Percentiles rank a stretch among this genome's conserved stretches.
Conservation (phyloP, 805 yeast species). For the Lachancea kluyveri region DNA sequence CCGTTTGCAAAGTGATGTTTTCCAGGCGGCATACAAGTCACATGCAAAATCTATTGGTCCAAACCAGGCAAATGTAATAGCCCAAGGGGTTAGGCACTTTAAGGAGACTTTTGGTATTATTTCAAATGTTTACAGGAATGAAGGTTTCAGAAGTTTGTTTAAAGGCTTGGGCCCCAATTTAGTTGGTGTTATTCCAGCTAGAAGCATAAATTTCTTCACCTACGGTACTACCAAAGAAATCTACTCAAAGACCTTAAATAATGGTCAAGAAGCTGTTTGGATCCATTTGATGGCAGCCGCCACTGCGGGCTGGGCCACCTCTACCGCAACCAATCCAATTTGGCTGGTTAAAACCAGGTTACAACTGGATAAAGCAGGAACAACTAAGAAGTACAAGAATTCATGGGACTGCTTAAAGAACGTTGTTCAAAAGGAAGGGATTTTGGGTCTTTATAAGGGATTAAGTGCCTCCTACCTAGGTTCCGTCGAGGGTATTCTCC, state of each 20-base stretch:
- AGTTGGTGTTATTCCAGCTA: constrained; percentile 96
- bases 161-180: constrained; percentile 95
- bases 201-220: constrained; percentile 93
- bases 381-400: constrained; percentile 60
- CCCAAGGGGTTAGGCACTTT: constrained; percentile 63
- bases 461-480: constrained; percentile 91
- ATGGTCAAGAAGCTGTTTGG: constrained; percentile 75
- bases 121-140: constrained; percentile 57
- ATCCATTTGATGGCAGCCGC: constrained; percentile 84
- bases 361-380: constrained; percentile 76
- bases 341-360: constrained; percentile 95
- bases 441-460: constrained; percentile 80
- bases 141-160: constrained; percentile 83
- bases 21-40: constrained; percentile 46
- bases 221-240: constrained; percentile 89
- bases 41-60: constrained; percentile 7
- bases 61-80: constrained; percentile 27
- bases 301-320: constrained; percentile 87
- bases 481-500: constrained; percentile 85
- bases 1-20: constrained; percentile 85
- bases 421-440: constrained; percentile 71
- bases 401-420: constrained; percentile 78
- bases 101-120: constrained; percentile 75
- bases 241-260: constrained; percentile 57
- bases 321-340: constrained; percentile 95